Evolutionary conservation across 192 early-diverging fungal species (phyloP), one percentile per base, ranked within the genome.

Genomic region (Backusella tarrabulga): DNA sequence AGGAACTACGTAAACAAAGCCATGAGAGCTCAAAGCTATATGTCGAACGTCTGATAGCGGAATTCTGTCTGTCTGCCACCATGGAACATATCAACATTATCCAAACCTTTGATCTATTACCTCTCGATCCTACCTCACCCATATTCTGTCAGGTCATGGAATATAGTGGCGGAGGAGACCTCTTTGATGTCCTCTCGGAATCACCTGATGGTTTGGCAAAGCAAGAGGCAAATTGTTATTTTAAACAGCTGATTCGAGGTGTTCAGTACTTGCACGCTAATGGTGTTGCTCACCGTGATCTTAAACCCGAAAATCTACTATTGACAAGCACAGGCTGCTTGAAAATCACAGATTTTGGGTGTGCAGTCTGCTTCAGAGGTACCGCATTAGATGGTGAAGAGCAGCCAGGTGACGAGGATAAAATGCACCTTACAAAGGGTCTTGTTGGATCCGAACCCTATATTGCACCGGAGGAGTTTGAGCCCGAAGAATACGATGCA

Each of bases 271-370:
- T 99, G 69, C 97, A 99, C 80, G 89, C 89, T 7, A 91, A 95
- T 85, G 97, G 97, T 75, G 96, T 99, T 12, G 95, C 96, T 73
- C 97, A 99, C 83, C 90, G 91, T 71, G 90, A 94, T 77, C 84
- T 92, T 76, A 92, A 91, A 78, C 88, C 92, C 29, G 90, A 98
- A 83, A 99, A 99, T 86, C 76, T 98, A 46, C 86, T 99, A 26
- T 83, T 99, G 74, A 94, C 96, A 79, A 83, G 81, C 0, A 81
- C 86, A 26, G 91, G 92, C 75, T 90, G 89, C 46, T 77, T 99
- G 75, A 99, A 99, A 83, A 95, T 99, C 80, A 95, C 97, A 1
- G 97, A 99, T 86, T 99, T 99, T 90, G 97, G 97, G 38, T 95
- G 97, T 23, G 92, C 94, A 5, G 94, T 95, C 74, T 96, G 97